A percentile compares a stretch with the other conserved stretches of the same genome.
Conservation (phyloP, 2,329 filamentous ascomycete species). For the Fulvia fulva region DNA sequence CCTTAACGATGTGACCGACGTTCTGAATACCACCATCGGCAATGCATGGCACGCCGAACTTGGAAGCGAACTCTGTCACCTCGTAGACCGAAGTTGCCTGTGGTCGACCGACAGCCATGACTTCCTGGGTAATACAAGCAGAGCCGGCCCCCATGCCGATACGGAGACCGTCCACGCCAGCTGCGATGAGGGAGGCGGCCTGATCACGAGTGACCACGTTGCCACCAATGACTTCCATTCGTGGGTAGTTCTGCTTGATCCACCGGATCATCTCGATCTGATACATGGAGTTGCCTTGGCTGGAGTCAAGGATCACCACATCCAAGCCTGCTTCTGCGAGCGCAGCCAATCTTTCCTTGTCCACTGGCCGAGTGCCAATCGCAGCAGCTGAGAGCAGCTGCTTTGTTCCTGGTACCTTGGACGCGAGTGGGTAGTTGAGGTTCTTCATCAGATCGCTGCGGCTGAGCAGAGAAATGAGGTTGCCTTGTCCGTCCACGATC, state of each 20-base stretch:
- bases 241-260: slow-evolving; percentile 81
- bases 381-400: slow-evolving; percentile 94
- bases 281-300: slow-evolving; percentile 97
- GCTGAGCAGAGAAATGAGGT: slow-evolving; percentile 75
- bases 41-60: slow-evolving; percentile 95
- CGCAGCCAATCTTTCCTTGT: slow-evolving; percentile 79
- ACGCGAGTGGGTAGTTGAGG: slow-evolving; percentile 91
- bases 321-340: slow-evolving; percentile 93
- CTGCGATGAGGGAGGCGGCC: slow-evolving; percentile 85
- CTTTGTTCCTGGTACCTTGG: slow-evolving; percentile 94
- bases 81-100: slow-evolving; percentile 91
- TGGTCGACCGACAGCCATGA: slow-evolving; percentile 97
- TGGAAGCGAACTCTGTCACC: slow-evolving; percentile 82
- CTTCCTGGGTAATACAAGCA: slow-evolving; percentile 98
- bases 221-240: slow-evolving; percentile 91
- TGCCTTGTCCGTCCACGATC: slow-evolving; percentile 47
- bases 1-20: slow-evolving; percentile 98
- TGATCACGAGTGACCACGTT: slow-evolving; percentile 98
- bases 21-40: slow-evolving; percentile 98
- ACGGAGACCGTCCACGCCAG: slow-evolving; percentile 90
- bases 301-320: slow-evolving; percentile 91
- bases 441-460: slow-evolving; percentile 98
- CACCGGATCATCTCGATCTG: slow-evolving; percentile 98
- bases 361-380: slow-evolving; percentile 90
- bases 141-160: slow-evolving; percentile 99